Conservation (phyloP, 208 protist genomes). For the Trypanosoma brucei region DNA sequence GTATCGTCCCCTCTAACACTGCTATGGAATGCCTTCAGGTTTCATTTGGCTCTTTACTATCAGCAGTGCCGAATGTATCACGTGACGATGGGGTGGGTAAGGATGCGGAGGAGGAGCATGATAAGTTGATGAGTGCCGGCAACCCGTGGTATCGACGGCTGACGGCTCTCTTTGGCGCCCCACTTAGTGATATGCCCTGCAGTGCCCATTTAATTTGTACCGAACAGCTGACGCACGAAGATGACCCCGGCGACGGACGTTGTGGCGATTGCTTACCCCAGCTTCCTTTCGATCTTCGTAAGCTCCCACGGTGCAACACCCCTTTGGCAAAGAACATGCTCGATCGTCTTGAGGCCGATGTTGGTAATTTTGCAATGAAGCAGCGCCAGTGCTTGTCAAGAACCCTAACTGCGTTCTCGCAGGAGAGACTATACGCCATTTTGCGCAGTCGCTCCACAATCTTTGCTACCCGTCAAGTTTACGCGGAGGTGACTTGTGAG, state of each 20-base stretch:
- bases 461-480: constrained; percentile 1
- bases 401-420: constrained; percentile 34
- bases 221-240: background rate
- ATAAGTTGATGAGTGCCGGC: background rate
- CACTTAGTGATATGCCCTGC: constrained; percentile 33
- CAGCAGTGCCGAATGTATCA: background rate
- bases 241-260: background rate
- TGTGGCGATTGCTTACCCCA: background rate
- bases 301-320: constrained; percentile 35
- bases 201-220: constrained; percentile 16
- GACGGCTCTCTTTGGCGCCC: constrained; percentile 34
- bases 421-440: constrained; percentile 24
- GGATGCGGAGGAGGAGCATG: constrained; percentile 1
- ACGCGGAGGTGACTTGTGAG: constrained; percentile 14
- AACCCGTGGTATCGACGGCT: constrained; percentile 20
- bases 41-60: constrained; percentile 6
- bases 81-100: constrained; percentile 20
- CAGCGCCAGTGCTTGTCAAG: constrained; percentile 27
- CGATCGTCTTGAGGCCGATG: constrained; percentile 69
- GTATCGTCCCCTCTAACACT: constrained; percentile 32
- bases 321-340: constrained; percentile 75
- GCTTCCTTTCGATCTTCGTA: constrained; percentile 72
- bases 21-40: constrained; percentile 22
- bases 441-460: constrained; percentile 1
- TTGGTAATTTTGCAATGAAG: constrained; percentile 47